A percentile compares a stretch with the other conserved stretches of the same genome.
Conservation (phyloP, 306 rosid genomes). For the Cucurbita pepo region DNA sequence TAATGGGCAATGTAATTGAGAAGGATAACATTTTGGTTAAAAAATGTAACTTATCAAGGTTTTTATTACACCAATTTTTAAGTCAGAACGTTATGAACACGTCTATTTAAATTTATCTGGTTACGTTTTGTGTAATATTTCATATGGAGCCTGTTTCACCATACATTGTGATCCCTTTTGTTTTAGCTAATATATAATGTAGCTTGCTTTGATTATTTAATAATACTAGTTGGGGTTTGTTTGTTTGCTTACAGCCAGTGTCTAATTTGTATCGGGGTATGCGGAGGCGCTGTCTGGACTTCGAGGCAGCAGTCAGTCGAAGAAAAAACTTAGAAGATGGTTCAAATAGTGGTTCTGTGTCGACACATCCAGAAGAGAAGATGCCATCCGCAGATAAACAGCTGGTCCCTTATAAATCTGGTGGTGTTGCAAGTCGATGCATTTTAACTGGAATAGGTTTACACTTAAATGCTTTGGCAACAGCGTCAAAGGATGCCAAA, state of each 20-base stretch:
- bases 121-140: not conserved
- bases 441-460: constrained; percentile 62
- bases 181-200: not conserved
- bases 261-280: constrained; percentile 45
- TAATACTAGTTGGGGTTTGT: not conserved
- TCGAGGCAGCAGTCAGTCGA: constrained; percentile 48
- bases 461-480: constrained; percentile 67
- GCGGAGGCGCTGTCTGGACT: constrained; percentile 79
- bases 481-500: constrained; percentile 26
- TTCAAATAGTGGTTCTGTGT: constrained; percentile 27
- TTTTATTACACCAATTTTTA: not conserved
- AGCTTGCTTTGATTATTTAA: not conserved
- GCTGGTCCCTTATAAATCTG: constrained; percentile 20
- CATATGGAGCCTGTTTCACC: not conserved
- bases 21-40: not conserved
- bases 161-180: not conserved
- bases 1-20: not conserved
- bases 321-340: constrained; percentile 30
- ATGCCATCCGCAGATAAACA: constrained; percentile 23
- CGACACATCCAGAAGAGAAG: constrained; percentile 32
- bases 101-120: not conserved
- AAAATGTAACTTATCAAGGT: not conserved
- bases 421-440: constrained; percentile 29
- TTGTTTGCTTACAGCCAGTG: constrained; percentile 30
- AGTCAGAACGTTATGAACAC: not conserved